Evolutionary conservation across 345 rosid genomes (phyloP), one percentile per base, ranked within the genome.

Genomic region (Bruguiera sexangula): DNA sequence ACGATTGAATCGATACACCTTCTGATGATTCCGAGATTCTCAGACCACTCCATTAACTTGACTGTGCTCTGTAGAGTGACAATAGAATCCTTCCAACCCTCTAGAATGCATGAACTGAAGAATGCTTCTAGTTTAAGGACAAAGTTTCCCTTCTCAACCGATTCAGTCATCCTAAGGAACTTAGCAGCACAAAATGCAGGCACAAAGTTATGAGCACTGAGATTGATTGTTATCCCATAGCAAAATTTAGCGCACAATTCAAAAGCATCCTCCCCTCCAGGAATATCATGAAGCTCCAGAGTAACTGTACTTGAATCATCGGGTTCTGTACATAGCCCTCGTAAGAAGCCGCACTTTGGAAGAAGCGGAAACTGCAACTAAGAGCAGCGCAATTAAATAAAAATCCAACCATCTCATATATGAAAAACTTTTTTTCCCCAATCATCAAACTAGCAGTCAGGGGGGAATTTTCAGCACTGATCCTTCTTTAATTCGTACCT

Each of bases 41-140:
- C 97, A 24, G 97, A 92, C 99, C 93, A 87, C 34, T 89, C 98
- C 16, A 91, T 81, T 70, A 96, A 71, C 66, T 79, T 85, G 30
- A 58, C 73, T 3, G 98, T 88, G 13, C 85, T 75, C 82, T 96
- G 87, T 22, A 96, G 79, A 3, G 96, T 68, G 77, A 76, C 80
- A 62, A 96, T 79, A n/a, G 99, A 85, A 78, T 92, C 99, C 75
- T 92, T 92, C 99, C 98, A 96, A 50, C 99, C 97, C 72, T 87
- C 88, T 8, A 96, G 89, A 68, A 96, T 80, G 87, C 98, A 92
- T 1, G 98, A 89, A 74, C 61, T 82, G 85, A 96, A 90, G 82
- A 96, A 96, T 55, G 96, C 80, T 71, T 96, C 96, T 5, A 92
- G 97, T 76, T 96, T 96, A 48, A 78, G 75, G 18, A 84, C 79